Evolutionary conservation across 352 stramenopile species (phyloP).

Genomic region (Globisporangium spiculum): DNA sequence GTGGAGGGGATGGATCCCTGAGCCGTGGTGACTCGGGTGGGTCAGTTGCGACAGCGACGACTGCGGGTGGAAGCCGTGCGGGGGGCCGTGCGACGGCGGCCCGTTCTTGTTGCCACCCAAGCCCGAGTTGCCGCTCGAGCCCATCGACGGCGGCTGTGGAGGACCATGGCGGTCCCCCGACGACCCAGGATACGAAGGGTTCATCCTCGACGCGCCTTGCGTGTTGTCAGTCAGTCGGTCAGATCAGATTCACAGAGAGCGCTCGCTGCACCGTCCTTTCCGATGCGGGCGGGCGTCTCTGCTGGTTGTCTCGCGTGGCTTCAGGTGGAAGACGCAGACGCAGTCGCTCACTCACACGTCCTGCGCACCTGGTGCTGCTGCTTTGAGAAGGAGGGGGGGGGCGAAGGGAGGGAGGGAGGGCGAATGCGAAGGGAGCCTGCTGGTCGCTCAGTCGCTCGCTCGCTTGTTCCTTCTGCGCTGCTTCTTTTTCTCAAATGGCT

Average conservation of each 20-base stretch:
- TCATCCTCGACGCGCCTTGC: slow-evolving; percentile 34
- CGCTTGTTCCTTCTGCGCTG: background rate
- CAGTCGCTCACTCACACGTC: background rate
- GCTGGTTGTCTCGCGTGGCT: background rate
- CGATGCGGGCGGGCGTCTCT: background rate
- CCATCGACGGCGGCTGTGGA: slow-evolving; percentile 33
- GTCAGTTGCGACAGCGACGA: slow-evolving; percentile 62
- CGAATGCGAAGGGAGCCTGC: background rate
- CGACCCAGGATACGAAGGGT: slow-evolving; percentile 72
- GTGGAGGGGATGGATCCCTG: slow-evolving; percentile 62
- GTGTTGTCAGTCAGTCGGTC: background rate
- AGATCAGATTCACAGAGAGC: background rate
- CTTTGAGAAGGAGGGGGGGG: background rate
- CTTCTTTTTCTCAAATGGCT: slow-evolving; percentile 28
- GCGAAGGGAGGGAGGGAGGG: background rate
- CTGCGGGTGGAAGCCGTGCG: slow-evolving; percentile 67
- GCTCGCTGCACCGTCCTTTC: slow-evolving; percentile 2
- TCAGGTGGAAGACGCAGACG: slow-evolving; percentile 3
- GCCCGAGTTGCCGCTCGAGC: slow-evolving; percentile 23
- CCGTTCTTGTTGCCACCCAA: slow-evolving; percentile 39
- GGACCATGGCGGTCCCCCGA: slow-evolving; percentile 64
- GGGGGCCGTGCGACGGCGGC: slow-evolving; percentile 20
- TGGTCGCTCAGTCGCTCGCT: slow-evolving; percentile 4
- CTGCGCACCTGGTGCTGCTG: background rate
- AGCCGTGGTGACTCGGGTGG: slow-evolving; percentile 40